Base-by-base conservation (phyloP, 192 early-diverging fungal species). In the Funneliformis mosseae region DNA sequence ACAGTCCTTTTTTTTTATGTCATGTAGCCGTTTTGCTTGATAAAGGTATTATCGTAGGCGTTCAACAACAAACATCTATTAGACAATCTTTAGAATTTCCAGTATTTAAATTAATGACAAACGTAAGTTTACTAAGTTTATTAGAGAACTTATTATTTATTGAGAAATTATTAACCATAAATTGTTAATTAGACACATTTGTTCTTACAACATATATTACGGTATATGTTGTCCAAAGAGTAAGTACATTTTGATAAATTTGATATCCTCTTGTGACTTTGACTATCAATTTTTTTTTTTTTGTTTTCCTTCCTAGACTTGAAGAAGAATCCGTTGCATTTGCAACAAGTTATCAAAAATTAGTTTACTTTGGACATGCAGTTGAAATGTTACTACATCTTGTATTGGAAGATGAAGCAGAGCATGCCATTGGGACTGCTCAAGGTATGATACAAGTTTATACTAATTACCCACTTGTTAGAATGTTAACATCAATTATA, bases 371-470 rank as follows among this genome's bases (percentile, higher is more conserved):
- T 83, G 85, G 91, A 12, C 98, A 99, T 84, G 92, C 94, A 33
- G 87, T 99, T 42, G 98, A 99, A 83, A 91, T 98, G 25, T 84
- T 99, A 42, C 82, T 98, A 28, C 97, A 98, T 83, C 90, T 91
- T 16, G 93, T 94, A 3, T 78, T 98, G 60, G 97, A 97, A 78
- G 90, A 93, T 66, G 97, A 97, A 81, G 90, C 91, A 9, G 93
- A 92, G 10, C 82, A 83, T 9, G 78, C 83, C 5, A 79, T 85
- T 7, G 87, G 83, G 2, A 84, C 81, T 27, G 84, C 82, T 61
- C 81, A 88, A 71, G 83, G 87, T 88, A 85, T 61, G 25, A 74
- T 33, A 59, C 0, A 43, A n/a, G n/a, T 55, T n/a, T 64, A 69
- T 21, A 48, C 25, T 12, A 11, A 5, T 64, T 77, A 28, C 74